These are phyloP conservation scores for Beauveria scarabaeidicola DNA, from an alignment of 2,329 filamentous ascomycete species.

Conservation along the genomic window DNA sequence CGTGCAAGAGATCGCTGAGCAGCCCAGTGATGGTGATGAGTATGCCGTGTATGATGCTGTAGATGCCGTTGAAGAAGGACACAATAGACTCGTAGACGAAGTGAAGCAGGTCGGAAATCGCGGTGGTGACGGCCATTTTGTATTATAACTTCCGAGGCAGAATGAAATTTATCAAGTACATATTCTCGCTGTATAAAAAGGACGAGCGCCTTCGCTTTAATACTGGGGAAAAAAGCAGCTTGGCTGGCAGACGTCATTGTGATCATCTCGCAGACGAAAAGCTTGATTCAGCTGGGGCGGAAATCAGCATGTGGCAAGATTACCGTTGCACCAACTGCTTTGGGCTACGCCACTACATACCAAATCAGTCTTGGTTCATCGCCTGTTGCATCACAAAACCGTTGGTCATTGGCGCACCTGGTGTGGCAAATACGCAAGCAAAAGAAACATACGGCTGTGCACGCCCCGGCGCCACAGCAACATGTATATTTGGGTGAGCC, in stretches of 20 bases:
- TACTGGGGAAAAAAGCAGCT: neutral
- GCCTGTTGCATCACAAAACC: neutral
- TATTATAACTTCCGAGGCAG: no score
- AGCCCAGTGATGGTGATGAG: neutral
- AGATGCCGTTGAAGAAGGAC: neutral
- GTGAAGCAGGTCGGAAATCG: constrained; percentile 1
- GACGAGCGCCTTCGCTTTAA: neutral
- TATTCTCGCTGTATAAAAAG: neutral
- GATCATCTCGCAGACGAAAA: neutral
- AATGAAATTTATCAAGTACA: no score
- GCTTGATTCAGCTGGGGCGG: neutral
- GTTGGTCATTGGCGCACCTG: neutral
- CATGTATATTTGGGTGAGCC: neutral
- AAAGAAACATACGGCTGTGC: neutral
- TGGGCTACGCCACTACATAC: neutral
- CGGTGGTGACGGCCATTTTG: neutral
- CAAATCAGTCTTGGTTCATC: neutral
- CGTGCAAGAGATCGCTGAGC: neutral
- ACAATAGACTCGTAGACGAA: neutral
- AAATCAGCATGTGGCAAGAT: neutral
- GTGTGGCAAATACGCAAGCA: constrained; percentile 3
- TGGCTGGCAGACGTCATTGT: neutral
- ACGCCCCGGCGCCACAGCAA: neutral
- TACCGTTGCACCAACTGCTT: neutral
- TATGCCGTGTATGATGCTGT: neutral